Evolutionary conservation across 2,329 filamentous ascomycete species (phyloP).

Genomic region (Bipolaris oryzae): DNA sequence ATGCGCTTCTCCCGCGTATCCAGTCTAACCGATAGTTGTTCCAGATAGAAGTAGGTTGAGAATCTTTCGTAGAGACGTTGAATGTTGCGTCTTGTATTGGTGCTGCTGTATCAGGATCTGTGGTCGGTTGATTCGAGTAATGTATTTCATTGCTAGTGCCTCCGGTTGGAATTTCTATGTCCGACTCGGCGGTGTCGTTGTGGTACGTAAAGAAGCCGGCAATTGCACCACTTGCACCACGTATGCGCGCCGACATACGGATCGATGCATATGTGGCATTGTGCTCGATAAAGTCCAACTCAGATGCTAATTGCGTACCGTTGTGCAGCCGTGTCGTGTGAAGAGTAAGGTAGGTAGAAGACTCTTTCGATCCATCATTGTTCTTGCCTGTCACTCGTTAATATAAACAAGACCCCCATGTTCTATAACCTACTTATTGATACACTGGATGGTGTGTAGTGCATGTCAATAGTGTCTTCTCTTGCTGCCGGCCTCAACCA

Average conservation of each 20-base stretch:
- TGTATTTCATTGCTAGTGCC: slow-evolving; percentile 1
- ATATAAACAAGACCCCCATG: not conserved
- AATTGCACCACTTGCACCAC: slow-evolving; percentile 15
- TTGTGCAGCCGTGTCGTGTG: slow-evolving; percentile 10
- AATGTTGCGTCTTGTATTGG: slow-evolving; percentile 17
- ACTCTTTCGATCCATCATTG: not conserved
- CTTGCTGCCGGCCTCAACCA: slow-evolving; percentile 6
- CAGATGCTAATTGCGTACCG: slow-evolving; percentile 11
- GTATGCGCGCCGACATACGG: slow-evolving; percentile 15
- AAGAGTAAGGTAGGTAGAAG: slow-evolving; percentile 8
- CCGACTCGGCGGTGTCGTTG: slow-evolving; percentile 18
- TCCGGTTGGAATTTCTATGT: slow-evolving; percentile 21
- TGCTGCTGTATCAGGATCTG: slow-evolving; percentile 7
- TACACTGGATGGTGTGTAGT: slow-evolving; percentile 8
- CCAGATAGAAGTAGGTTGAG: slow-evolving; percentile 8
- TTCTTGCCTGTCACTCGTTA: not conserved
- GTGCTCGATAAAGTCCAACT: slow-evolving; percentile 17
- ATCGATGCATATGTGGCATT: slow-evolving; percentile 19
- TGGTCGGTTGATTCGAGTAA: slow-evolving; percentile 19
- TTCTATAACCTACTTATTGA: slow-evolving; percentile 12
- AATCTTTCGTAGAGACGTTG: slow-evolving; percentile 9
- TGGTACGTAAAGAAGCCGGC: slow-evolving; percentile 22
- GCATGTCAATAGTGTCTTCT: slow-evolving; percentile 7
- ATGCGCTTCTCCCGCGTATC: slow-evolving; percentile 11
- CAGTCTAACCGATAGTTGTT: slow-evolving; percentile 21